phyloP scores from a whole-genome alignment of 2,329 filamentous ascomycete genomes.

The Fusarium verticillioides region DNA sequence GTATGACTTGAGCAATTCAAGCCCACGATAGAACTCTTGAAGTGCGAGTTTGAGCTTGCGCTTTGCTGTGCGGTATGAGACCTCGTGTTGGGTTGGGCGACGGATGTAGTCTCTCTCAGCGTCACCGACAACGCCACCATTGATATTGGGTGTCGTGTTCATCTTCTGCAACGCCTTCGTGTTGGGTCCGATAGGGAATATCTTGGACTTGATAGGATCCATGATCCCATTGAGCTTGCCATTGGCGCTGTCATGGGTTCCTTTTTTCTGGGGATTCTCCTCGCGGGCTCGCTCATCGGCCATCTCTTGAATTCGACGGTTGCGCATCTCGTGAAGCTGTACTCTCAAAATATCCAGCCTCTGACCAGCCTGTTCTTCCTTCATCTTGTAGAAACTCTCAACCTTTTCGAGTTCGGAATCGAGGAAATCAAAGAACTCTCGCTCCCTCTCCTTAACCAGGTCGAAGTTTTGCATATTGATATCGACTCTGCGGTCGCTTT shows the following conservation, averaged over 20 bases:
- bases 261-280: conserved; percentile 39
- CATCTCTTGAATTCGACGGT: conserved; percentile 80
- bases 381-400: conserved; percentile 86
- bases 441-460: conserved; percentile 77
- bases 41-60: conserved; percentile 90
- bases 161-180: conserved; percentile 68
- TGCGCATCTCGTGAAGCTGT: conserved; percentile 93
- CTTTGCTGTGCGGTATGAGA: conserved; percentile 89
- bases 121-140: conserved; percentile 44
- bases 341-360: conserved; percentile 77
- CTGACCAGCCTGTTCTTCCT: conserved; percentile 85
- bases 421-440: conserved; percentile 89
- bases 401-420: conserved; percentile 91
- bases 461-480: conserved; percentile 60
- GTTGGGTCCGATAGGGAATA: conserved; percentile 69
- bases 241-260: conserved; percentile 32
- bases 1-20: conserved; percentile 93
- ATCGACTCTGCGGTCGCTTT: conserved; percentile 51
- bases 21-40: conserved; percentile 90
- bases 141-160: conserved; percentile 60
- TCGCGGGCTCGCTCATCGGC: conserved; percentile 54
- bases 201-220: conserved; percentile 63
- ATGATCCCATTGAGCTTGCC: conserved; percentile 57
- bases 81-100: conserved; percentile 61
- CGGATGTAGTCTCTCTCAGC: conserved; percentile 62